Base-by-base conservation (phyloP, 768 basidiomycete species). In the Amanita thiersii region DNA sequence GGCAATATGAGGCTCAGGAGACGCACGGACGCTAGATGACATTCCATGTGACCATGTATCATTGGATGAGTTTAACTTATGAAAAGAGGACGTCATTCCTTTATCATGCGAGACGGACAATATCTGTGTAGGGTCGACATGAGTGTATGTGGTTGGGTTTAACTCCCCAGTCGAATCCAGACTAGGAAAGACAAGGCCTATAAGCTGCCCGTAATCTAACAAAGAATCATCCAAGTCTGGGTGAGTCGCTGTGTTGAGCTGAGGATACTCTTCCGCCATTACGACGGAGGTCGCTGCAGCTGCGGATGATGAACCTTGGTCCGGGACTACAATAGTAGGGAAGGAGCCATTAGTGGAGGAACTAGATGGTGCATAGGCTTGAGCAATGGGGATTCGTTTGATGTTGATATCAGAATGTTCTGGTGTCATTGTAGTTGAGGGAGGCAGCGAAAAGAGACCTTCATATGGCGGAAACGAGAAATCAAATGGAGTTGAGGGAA, bases 71-170 rank as follows among this genome's bases (percentile, higher is more conserved):
- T 82, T 89, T 32, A 77, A 77, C 47, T 66, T 66, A 31, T 69
- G 61, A 53, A 70, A 70, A 8, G 56, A 47, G 18, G 52, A 43
- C 28, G 44, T 46, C 24, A 50, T 50, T 15, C 37, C 37, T 20
- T 37, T 50, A 32, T 42, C 50, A 34, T 60, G 60, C 14, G 55
- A 55, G 38, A 49, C 56, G 19, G 61, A 52, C 35, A 72, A 56
- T 74, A 94, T 86, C 62, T 94, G 89, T n/a, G 85, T 84, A 5
- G 93, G 93, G 64, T 97, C 89, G 45, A 97, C 86, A 59, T 86
- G 82, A 25, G 85, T 86, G 61, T 74, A 86, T 5, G 75, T 73
- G 34, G 63, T 61, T 47, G 72, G 69, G 41, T 62, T 60, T 20
- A 69, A 40, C 25, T 50, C 58, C 28, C 58, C 55, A 3, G 63